Conservation (phyloP, 345 rosid species). For the Eucalyptus sp. region DNA sequence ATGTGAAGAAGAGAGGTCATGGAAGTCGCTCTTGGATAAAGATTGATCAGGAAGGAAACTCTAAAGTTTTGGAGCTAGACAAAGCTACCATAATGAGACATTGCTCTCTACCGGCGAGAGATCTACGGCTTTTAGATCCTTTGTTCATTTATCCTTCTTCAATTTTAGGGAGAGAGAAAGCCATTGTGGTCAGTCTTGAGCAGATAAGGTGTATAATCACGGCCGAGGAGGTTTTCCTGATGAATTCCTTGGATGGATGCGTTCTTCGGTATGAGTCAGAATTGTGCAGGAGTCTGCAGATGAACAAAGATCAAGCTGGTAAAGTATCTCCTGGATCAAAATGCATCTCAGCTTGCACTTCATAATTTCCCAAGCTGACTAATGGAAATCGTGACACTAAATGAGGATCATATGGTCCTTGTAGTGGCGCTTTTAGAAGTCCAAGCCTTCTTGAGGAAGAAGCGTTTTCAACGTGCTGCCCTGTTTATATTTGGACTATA, state of each 20-base stretch:
- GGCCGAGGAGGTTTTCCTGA: conserved; percentile 82
- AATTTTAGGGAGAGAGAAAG: conserved; percentile 87
- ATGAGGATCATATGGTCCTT: neutral
- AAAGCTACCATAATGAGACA: conserved; percentile 84
- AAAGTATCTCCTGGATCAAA: neutral
- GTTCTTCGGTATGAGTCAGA: conserved; percentile 73
- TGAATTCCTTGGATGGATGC: conserved; percentile 78
- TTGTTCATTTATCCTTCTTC: conserved; percentile 90
- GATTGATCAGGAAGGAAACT: conserved; percentile 65
- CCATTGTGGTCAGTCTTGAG: conserved; percentile 85
- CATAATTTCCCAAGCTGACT: neutral
- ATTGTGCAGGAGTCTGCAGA: conserved; percentile 69
- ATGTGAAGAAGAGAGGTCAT: conserved; percentile 81
- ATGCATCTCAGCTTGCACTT: neutral
- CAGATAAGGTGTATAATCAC: conserved; percentile 93
- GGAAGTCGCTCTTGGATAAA: conserved; percentile 89
- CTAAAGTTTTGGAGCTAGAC: conserved; percentile 61
- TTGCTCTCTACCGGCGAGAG: conserved; percentile 89
- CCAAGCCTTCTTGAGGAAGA: neutral
- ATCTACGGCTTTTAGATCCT: conserved; percentile 89
- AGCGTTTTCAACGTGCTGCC: neutral
- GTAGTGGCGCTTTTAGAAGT: neutral
- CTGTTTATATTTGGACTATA: neutral
- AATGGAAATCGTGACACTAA: neutral
- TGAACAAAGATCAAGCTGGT: conserved; percentile 53